phyloP scores from a whole-genome alignment of 2,329 filamentous ascomycete genomes.

The Didymellaceae sp. region DNA sequence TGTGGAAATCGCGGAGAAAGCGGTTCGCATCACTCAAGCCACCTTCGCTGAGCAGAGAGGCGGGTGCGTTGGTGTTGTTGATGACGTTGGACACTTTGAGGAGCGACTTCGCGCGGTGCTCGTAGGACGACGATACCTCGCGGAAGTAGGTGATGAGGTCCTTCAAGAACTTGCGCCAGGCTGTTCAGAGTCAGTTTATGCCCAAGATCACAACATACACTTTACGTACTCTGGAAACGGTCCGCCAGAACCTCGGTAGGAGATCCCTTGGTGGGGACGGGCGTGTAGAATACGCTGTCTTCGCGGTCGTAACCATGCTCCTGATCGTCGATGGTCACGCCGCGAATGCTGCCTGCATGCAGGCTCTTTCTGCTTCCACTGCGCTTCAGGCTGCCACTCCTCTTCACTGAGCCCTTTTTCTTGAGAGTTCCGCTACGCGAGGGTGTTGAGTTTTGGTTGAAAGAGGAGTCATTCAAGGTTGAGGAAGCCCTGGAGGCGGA shows the following conservation, averaged over 20 bases:
- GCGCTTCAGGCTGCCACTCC: slow-evolving; percentile 76
- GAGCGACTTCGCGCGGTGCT: slow-evolving; percentile 80
- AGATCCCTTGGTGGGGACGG: slow-evolving; percentile 83
- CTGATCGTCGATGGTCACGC: slow-evolving; percentile 73
- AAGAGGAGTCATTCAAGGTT: slow-evolving; percentile 42
- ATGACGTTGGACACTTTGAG: slow-evolving; percentile 83
- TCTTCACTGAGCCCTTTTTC: slow-evolving; percentile 82
- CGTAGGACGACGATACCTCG: slow-evolving; percentile 89
- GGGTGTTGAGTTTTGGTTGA: slow-evolving; percentile 55
- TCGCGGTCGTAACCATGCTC: slow-evolving; percentile 69
- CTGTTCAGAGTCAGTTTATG: slow-evolving; percentile 56
- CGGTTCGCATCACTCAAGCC: slow-evolving; percentile 88
- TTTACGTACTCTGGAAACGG: slow-evolving; percentile 79
- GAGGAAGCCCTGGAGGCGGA: slow-evolving; percentile 62
- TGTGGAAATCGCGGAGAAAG: slow-evolving; percentile 82
- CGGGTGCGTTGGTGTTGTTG: slow-evolving; percentile 77
- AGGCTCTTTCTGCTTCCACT: slow-evolving; percentile 81
- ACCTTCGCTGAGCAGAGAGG: slow-evolving; percentile 77
- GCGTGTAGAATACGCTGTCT: slow-evolving; percentile 87
- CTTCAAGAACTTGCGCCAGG: slow-evolving; percentile 94
- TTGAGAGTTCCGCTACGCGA: slow-evolving; percentile 78
- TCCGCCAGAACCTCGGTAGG: slow-evolving; percentile 88
- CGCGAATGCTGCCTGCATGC: slow-evolving; percentile 85
- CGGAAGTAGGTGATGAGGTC: slow-evolving; percentile 93
- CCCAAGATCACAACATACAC: not conserved